Conservation (phyloP, 2,329 filamentous ascomycete species). For the Calycina herbarum region DNA sequence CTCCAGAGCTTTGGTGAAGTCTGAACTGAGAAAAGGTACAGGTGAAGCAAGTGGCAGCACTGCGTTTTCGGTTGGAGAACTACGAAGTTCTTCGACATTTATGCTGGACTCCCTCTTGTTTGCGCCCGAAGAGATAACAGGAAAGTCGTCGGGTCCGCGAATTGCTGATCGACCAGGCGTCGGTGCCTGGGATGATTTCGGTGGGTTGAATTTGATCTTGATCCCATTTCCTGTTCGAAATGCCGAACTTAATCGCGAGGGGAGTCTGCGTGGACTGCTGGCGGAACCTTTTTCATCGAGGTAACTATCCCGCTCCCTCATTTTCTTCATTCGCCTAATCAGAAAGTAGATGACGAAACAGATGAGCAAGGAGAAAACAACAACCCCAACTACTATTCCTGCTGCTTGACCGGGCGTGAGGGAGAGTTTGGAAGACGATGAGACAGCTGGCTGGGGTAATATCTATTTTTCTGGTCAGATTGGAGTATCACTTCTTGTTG, state of each 20-base stretch:
- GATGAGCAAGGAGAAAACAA: constrained; percentile 14
- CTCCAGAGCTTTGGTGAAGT: neutral
- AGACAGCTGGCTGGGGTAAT: neutral
- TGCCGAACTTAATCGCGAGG: constrained; percentile 18
- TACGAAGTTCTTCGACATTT: neutral
- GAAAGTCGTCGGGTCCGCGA: neutral
- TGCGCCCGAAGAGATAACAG: neutral
- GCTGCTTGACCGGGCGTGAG: constrained; percentile 19
- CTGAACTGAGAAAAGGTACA: neutral
- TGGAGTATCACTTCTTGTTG: neutral
- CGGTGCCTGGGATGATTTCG: constrained; percentile 17
- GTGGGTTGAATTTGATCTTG: constrained; percentile 23
- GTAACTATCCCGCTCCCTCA: constrained; percentile 19
- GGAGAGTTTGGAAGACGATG: constrained; percentile 1
- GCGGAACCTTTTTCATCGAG: constrained; percentile 20
- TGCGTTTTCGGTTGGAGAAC: neutral
- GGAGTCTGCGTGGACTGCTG: constrained; percentile 16
- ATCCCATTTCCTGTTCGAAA: constrained; percentile 21
- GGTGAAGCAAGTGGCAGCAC: neutral
- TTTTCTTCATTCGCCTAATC: constrained; percentile 15
- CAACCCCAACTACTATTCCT: constrained; percentile 16
- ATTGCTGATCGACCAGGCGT: constrained; percentile 7
- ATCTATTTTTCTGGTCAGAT: neutral
- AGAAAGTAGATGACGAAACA: constrained; percentile 15
- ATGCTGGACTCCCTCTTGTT: neutral